Percentiles rank a stretch among this genome's conserved stretches.
These are phyloP conservation scores for Huntiella bhutanensis DNA, from an alignment of 2,329 filamentous ascomycete species.

Conservation along the genomic window DNA sequence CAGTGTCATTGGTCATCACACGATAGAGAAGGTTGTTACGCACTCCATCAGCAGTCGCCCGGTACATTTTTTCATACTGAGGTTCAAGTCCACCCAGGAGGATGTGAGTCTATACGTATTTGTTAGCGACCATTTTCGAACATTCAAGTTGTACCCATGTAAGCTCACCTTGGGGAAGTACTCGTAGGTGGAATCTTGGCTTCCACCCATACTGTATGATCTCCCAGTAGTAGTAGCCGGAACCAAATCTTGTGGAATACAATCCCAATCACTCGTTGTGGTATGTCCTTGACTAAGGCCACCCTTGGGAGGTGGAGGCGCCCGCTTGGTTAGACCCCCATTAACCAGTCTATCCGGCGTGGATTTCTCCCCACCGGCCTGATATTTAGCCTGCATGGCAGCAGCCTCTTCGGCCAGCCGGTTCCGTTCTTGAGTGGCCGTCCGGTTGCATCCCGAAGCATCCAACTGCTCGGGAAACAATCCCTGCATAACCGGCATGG, in stretches of 20 bases:
- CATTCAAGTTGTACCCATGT: too few relatives aligned
- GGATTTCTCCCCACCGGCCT: not conserved
- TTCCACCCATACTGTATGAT: slow-evolving; percentile 41
- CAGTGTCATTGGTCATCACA: slow-evolving; percentile 44
- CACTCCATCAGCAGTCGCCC: slow-evolving; percentile 45
- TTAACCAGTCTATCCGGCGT: not conserved
- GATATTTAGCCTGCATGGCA: slow-evolving; percentile 2
- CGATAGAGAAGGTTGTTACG: slow-evolving; percentile 59
- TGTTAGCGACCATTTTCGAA: slow-evolving; percentile 13
- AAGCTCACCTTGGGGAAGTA: slow-evolving; percentile 41
- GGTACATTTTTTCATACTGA: slow-evolving; percentile 58
- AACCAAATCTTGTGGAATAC: slow-evolving; percentile 40
- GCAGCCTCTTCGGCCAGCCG: slow-evolving; percentile 1
- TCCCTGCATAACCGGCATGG: slow-evolving; percentile 49
- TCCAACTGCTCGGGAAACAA: slow-evolving; percentile 65
- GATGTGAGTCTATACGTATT: slow-evolving; percentile 40
- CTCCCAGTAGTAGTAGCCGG: slow-evolving; percentile 26
- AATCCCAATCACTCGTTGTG: slow-evolving; percentile 20
- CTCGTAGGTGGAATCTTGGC: slow-evolving; percentile 52
- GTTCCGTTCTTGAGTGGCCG: slow-evolving; percentile 19
- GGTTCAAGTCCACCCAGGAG: slow-evolving; percentile 55
- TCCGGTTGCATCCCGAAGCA: slow-evolving; percentile 56
- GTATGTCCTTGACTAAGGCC: not conserved
- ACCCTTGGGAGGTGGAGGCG: not conserved
- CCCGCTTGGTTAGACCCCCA: not conserved